A percentile compares a stretch with the other conserved stretches of the same genome.
Evolutionary conservation across 345 rosid genomes (phyloP).

Genomic region (Balakata baccata): DNA sequence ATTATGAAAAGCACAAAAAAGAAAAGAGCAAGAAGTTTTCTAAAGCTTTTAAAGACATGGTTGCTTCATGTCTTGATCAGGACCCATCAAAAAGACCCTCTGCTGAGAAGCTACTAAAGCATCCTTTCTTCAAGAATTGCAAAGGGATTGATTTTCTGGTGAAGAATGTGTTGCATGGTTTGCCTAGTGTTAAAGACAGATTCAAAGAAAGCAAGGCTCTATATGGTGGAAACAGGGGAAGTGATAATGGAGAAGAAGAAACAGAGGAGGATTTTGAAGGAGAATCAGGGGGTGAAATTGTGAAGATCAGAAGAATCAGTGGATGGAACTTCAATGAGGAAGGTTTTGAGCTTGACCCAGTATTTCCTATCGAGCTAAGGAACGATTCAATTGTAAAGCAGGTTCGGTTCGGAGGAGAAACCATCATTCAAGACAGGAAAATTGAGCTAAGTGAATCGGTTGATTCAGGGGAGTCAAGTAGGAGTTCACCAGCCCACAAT

Average conservation of each 20-base stretch:
- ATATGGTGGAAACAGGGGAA: background rate
- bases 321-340: slow-evolving; percentile 89
- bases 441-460: slow-evolving; percentile 2
- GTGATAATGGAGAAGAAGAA: slow-evolving; percentile 24
- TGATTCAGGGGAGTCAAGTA: slow-evolving; percentile 10
- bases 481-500: slow-evolving; percentile 13
- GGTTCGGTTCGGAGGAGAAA: slow-evolving; percentile 37
- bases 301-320: slow-evolving; percentile 71
- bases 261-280: slow-evolving; percentile 22
- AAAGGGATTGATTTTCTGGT: slow-evolving; percentile 57
- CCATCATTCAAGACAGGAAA: slow-evolving; percentile 14
- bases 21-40: slow-evolving; percentile 61
- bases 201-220: slow-evolving; percentile 34
- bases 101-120: slow-evolving; percentile 69
- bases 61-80: slow-evolving; percentile 70
- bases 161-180: slow-evolving; percentile 53
- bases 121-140: slow-evolving; percentile 66
- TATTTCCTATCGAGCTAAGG: slow-evolving; percentile 44
- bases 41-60: slow-evolving; percentile 74
- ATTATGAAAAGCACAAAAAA: slow-evolving; percentile 53
- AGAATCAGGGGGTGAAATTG: slow-evolving; percentile 6
- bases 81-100: slow-evolving; percentile 76
- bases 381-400: slow-evolving; percentile 22
- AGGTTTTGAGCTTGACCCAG: slow-evolving; percentile 66
- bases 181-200: slow-evolving; percentile 72